Evolutionary conservation across 2,329 filamentous ascomycete species (phyloP).

Genomic region (Penicillium expansum): DNA sequence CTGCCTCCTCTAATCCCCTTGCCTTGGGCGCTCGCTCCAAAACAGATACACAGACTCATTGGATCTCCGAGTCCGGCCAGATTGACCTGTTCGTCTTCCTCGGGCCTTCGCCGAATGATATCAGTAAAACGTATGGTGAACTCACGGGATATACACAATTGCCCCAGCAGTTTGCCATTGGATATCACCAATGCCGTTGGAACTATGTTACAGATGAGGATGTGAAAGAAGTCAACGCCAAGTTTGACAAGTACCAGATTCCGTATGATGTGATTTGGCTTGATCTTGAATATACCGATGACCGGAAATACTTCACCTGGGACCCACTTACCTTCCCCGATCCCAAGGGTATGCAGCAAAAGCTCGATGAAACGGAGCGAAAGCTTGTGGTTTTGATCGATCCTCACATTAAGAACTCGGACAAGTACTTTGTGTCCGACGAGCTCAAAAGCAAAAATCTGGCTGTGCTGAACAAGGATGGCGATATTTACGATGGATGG

Average conservation of each 20-base stretch:
- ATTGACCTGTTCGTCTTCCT: constrained; percentile 94
- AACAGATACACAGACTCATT: constrained; percentile 84
- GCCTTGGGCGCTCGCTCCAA: constrained; percentile 67
- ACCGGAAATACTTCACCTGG: constrained; percentile 98
- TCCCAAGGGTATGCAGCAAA: constrained; percentile 81
- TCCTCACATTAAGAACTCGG: constrained; percentile 93
- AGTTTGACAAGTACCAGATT: constrained; percentile 92
- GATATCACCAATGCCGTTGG: constrained; percentile 97
- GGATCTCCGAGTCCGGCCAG: constrained; percentile 89
- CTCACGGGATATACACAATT: constrained; percentile 89
- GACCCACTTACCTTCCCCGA: constrained; percentile 84
- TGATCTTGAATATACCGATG: constrained; percentile 95
- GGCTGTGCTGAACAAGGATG: constrained; percentile 85
- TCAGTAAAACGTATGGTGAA: constrained; percentile 79
- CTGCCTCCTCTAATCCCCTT: constrained; percentile 70
- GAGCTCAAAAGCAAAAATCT: constrained; percentile 81
- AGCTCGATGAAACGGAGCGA: constrained; percentile 77
- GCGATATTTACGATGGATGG: constrained; percentile 88
- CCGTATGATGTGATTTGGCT: constrained; percentile 99
- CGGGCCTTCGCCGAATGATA: constrained; percentile 77
- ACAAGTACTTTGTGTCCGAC: constrained; percentile 71
- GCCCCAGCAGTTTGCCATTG: constrained; percentile 88
- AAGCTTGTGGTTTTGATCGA: constrained; percentile 95
- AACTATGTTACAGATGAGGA: constrained; percentile 98
- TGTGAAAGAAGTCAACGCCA: constrained; percentile 91